Evolutionary conservation across 2,329 filamentous ascomycete genomes (phyloP).

Genomic region (Aureobasidium musti): DNA sequence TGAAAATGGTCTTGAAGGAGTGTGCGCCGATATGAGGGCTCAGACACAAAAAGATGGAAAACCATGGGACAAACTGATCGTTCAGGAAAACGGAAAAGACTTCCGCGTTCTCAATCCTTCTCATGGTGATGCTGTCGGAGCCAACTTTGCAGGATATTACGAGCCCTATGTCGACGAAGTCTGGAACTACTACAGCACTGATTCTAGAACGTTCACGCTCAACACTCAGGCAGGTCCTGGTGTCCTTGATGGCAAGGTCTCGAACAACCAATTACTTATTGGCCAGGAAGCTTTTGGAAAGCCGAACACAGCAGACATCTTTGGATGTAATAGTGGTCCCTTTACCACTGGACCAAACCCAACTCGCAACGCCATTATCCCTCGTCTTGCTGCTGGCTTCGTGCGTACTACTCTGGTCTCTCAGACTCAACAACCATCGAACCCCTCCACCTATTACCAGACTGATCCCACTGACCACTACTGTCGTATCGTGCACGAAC

Average conservation of each 20-base stretch:
- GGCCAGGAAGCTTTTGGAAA: slow-evolving; percentile 55
- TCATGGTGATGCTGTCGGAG: slow-evolving; percentile 51
- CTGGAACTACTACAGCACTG: slow-evolving; percentile 51
- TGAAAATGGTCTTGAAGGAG: slow-evolving; percentile 57
- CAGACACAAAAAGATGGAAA: slow-evolving; percentile 60
- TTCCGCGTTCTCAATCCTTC: slow-evolving; percentile 52
- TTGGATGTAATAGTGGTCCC: slow-evolving; percentile 66
- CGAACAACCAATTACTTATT: slow-evolving; percentile 48
- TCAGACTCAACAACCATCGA: slow-evolving; percentile 44
- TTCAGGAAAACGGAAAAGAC: slow-evolving; percentile 44
- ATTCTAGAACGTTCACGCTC: slow-evolving; percentile 47
- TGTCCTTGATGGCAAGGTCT: slow-evolving; percentile 55
- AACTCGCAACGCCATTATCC: slow-evolving; percentile 63
- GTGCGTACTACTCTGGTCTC: slow-evolving; percentile 70
- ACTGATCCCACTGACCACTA: slow-evolving; percentile 57
- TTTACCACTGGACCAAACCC: slow-evolving; percentile 53
- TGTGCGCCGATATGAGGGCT: slow-evolving; percentile 57
- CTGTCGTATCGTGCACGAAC: slow-evolving; percentile 57
- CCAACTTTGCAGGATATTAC: slow-evolving; percentile 57
- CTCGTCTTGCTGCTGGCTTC: slow-evolving; percentile 74
- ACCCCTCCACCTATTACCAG: slow-evolving; percentile 41
- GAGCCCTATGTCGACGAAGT: slow-evolving; percentile 56
- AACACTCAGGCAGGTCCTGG: slow-evolving; percentile 66
- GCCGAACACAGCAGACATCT: slow-evolving; percentile 65
- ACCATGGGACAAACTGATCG: slow-evolving; percentile 65